These are phyloP conservation scores for Cyanidioschyzon merolae DNA, from an alignment of 23 red algal genomes.

Conservation along the genomic window DNA sequence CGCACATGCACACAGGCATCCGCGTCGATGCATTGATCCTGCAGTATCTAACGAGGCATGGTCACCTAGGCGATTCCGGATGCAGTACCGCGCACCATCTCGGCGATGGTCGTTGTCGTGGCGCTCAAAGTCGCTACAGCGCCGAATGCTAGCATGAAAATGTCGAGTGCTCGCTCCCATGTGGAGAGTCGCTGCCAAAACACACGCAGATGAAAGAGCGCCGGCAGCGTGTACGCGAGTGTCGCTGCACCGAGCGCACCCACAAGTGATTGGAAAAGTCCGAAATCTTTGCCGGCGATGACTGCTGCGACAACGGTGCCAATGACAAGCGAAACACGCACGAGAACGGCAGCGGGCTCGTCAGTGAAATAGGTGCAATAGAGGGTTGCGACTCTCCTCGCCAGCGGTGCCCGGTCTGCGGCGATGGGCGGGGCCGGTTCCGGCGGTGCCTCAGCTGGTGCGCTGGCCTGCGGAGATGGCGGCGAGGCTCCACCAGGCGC, in stretches of 20 bases:
- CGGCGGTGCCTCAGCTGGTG: neutral
- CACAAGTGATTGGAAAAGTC: constrained; percentile 79
- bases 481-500: neutral
- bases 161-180: constrained; percentile 3
- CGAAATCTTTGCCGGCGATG: constrained; percentile 68
- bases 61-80: too few relatives aligned
- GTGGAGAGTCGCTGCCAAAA: neutral
- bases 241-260: constrained; percentile 49
- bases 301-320: constrained; percentile 57
- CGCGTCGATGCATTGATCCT: too few relatives aligned
- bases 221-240: constrained; percentile 67
- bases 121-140: neutral
- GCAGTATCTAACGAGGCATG: too few relatives aligned
- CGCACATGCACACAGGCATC: too few relatives aligned
- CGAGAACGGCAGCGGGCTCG: constrained; percentile 36
- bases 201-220: constrained; percentile 34
- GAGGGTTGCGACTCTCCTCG: neutral
- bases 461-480: neutral
- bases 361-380: constrained; percentile 25
- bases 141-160: constrained; percentile 7
- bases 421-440: neutral
- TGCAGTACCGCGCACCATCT: constrained; percentile 11
- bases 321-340: constrained; percentile 36
- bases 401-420: neutral
- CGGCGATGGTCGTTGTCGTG: constrained; percentile 16